Evolutionary conservation across 345 rosid genomes (phyloP).

Genomic region (Populus ilicifolia): DNA sequence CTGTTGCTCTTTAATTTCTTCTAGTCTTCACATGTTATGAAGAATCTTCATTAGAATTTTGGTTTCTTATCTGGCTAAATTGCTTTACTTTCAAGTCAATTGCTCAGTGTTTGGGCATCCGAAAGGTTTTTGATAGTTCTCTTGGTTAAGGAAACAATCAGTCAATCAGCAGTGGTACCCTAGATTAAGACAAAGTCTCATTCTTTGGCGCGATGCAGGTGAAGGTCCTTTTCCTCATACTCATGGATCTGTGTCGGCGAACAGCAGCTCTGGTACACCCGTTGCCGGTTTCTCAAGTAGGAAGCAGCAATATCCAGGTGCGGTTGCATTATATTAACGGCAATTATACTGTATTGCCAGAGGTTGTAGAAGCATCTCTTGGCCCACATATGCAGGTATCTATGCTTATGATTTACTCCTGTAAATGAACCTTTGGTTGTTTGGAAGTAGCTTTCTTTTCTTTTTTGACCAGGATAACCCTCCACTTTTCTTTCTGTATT

Average conservation of each 20-base stretch:
- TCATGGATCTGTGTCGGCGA: constrained; percentile 94
- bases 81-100: neutral
- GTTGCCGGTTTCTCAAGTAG: constrained; percentile 93
- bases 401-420: neutral
- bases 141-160: neutral
- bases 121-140: neutral
- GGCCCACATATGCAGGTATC: constrained; percentile 99
- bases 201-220: constrained; percentile 51
- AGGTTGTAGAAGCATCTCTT: constrained; percentile 98
- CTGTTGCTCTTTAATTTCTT: neutral
- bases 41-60: neutral
- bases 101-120: neutral
- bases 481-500: neutral
- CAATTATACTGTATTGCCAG: constrained; percentile 92
- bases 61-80: neutral
- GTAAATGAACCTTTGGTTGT: neutral
- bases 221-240: constrained; percentile 92
- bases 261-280: constrained; percentile 71
- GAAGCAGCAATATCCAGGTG: constrained; percentile 82
- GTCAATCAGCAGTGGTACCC: neutral
- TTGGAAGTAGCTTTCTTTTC: neutral
- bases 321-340: constrained; percentile 97
- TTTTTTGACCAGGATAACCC: neutral
- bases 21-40: neutral
- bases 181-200: neutral